Evolutionary conservation across 495 filamentous ascomycete genomes (phyloP).

Genomic region (Penicillium subrubescens): DNA sequence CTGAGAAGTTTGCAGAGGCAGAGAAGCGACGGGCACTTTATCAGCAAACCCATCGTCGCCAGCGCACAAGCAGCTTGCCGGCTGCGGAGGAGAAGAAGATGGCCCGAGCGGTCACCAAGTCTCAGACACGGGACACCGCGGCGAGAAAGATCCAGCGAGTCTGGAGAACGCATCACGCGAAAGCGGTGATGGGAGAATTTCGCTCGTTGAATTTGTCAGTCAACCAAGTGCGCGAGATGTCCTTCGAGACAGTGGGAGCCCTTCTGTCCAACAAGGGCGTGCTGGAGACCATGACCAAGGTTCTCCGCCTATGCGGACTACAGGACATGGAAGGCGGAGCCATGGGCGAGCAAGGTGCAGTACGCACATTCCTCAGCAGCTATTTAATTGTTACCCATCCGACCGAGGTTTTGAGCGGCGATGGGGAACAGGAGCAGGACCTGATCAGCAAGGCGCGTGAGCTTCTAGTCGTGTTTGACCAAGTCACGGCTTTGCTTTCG

Average conservation of each 20-base stretch:
- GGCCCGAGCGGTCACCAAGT: slow-evolving; percentile 37
- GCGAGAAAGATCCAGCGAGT: slow-evolving; percentile 72
- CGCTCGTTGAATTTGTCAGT: slow-evolving; percentile 69
- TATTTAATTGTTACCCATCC: slow-evolving; percentile 94
- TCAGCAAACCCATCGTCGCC: slow-evolving; percentile 60
- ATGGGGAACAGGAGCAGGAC: slow-evolving; percentile 85
- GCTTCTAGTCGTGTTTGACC: slow-evolving; percentile 80
- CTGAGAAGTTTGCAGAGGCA: slow-evolving; percentile 85
- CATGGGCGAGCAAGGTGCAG: slow-evolving; percentile 73
- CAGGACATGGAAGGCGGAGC: slow-evolving; percentile 69
- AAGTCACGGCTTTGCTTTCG: slow-evolving; percentile 63
- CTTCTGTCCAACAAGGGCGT: slow-evolving; percentile 78
- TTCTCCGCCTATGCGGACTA: slow-evolving; percentile 77
- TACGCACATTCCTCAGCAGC: slow-evolving; percentile 88
- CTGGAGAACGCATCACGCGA: slow-evolving; percentile 68
- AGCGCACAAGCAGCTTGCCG: slow-evolving; percentile 65
- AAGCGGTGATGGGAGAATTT: slow-evolving; percentile 66
- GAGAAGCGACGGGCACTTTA: slow-evolving; percentile 66
- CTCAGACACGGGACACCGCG: slow-evolving; percentile 66
- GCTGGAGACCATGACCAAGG: slow-evolving; percentile 65
- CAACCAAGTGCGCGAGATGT: slow-evolving; percentile 68
- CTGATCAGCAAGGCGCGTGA: slow-evolving; percentile 86
- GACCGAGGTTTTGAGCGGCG: slow-evolving; percentile 82
- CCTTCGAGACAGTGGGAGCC: slow-evolving; percentile 79
- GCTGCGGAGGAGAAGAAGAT: slow-evolving; percentile 59